These are phyloP conservation scores for Annulohypoxylon nitens DNA, from an alignment of 495 filamentous ascomycete species.

Conservation along the genomic window DNA sequence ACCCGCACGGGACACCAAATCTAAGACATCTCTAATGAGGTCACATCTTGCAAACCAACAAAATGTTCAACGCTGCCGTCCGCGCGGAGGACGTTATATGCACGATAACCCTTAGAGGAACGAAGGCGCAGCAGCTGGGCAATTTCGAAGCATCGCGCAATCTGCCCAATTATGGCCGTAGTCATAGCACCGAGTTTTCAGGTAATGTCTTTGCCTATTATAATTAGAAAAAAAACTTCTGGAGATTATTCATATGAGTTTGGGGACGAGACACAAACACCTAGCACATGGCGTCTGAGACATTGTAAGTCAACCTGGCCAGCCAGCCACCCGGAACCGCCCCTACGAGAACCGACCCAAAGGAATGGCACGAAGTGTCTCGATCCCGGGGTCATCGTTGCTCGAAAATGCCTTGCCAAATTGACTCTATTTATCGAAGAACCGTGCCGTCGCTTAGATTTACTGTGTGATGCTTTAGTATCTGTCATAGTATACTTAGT, in stretches of 20 bases:
- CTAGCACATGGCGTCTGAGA: conserved; percentile 8
- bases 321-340: conserved; percentile 24
- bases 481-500: background rate
- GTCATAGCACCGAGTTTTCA: background rate
- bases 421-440: conserved; percentile 9
- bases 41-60: conserved; percentile 15
- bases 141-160: background rate
- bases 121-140: background rate
- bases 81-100: conserved; percentile 25
- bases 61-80: conserved; percentile 23
- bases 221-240: background rate
- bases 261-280: background rate
- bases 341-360: conserved; percentile 14
- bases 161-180: background rate
- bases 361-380: conserved; percentile 24
- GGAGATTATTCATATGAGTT: background rate
- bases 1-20: conserved; percentile 1
- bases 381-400: conserved; percentile 27
- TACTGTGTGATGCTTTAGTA: conserved; percentile 9
- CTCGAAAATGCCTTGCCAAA: background rate
- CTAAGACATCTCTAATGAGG: conserved; percentile 25
- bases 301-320: conserved; percentile 3
- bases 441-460: conserved; percentile 17
- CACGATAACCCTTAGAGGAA: background rate
- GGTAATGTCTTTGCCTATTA: background rate